phyloP scores from a whole-genome alignment of 2,329 filamentous ascomycete genomes.

The Falciphora oryzae region DNA sequence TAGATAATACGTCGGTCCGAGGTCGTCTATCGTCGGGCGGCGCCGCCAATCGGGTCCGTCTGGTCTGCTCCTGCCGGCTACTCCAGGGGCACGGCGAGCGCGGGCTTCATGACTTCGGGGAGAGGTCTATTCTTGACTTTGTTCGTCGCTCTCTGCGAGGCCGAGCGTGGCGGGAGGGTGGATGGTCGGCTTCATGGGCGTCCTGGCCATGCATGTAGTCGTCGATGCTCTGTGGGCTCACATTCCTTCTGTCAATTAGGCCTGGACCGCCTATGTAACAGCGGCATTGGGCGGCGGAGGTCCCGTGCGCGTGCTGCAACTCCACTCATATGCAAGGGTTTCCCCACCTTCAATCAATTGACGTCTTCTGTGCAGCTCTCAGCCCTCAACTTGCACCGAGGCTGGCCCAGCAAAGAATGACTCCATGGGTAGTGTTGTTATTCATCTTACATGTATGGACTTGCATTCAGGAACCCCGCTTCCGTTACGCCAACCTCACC shows the following conservation, averaged over 20 bases:
- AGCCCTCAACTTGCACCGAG: no score
- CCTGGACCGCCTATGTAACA: background rate
- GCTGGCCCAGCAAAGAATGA: no score
- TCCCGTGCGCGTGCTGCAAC: background rate
- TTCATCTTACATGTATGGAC: no score
- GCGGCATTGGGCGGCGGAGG: background rate
- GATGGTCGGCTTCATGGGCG: background rate
- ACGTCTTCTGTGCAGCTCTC: no score
- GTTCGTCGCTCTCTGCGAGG: background rate
- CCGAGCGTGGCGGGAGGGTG: background rate
- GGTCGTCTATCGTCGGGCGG: background rate
- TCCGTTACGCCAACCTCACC: no score
- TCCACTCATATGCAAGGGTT: background rate
- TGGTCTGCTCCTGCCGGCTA: background rate
- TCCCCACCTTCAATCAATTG: no score
- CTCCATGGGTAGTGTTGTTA: no score
- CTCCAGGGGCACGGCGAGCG: background rate
- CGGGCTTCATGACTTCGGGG: background rate
- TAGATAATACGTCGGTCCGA: background rate
- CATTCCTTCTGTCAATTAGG: no score
- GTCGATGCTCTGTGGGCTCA: no score
- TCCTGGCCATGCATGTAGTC: background rate
- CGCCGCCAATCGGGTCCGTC: background rate
- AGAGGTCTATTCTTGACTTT: background rate
- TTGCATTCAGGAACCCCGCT: no score